phyloP scores from a whole-genome alignment of 2,329 filamentous ascomycete species.

The Fusarium sp. region DNA sequence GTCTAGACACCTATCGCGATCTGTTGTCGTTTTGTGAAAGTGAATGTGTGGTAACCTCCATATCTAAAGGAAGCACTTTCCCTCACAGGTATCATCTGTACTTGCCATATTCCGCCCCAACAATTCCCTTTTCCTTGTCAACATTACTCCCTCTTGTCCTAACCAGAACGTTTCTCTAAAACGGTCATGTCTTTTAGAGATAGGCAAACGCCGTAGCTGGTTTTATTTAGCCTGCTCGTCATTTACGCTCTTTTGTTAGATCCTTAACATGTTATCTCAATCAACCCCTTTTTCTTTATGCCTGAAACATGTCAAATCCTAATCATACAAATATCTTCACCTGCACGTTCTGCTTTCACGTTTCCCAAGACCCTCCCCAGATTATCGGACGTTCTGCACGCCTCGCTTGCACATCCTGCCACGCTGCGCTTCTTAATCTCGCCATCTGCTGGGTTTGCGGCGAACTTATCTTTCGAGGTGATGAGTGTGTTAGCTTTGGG shows the following conservation, averaged over 20 bases:
- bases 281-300: not conserved
- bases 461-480: conserved; percentile 64
- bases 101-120: not conserved
- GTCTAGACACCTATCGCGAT: not conserved
- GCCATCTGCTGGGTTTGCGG: conserved; percentile 70
- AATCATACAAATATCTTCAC: conserved; percentile 56
- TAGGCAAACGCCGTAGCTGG: not conserved
- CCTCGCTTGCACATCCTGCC: conserved; percentile 63
- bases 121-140: too few species aligned
- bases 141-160: not conserved
- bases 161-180: not conserved
- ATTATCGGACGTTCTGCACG: conserved; percentile 61
- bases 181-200: too few species aligned
- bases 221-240: not conserved
- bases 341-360: conserved; percentile 68
- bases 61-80: not conserved
- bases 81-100: not conserved
- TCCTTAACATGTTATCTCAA: conserved; percentile 1
- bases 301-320: conserved; percentile 24
- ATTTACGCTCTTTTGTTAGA: conserved; percentile 14
- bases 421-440: conserved; percentile 62
- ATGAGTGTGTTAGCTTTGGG: conserved; percentile 69
- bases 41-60: not conserved
- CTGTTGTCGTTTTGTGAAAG: not conserved
- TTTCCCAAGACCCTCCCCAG: conserved; percentile 52